Percentiles rank a stretch among this genome's conserved stretches.
phyloP scores from a whole-genome alignment of 345 rosid genomes.

The Iberis pinnata region DNA sequence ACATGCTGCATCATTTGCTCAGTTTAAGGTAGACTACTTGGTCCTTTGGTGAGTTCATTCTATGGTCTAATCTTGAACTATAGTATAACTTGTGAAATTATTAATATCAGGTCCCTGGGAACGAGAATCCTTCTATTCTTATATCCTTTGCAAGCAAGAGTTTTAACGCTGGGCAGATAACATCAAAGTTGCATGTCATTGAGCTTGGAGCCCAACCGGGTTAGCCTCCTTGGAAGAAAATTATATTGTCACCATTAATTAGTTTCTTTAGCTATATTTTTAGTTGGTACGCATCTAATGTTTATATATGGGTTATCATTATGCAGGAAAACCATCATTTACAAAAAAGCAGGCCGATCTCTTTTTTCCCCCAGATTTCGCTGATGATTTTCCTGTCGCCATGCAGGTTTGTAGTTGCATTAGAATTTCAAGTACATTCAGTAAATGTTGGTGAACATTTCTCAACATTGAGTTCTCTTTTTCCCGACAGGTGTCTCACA shows the following conservation, averaged over 20 bases:
- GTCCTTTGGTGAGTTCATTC: background rate
- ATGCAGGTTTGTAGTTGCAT: slow-evolving; percentile 68
- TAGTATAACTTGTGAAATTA: slow-evolving; percentile 10
- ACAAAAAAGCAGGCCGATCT: slow-evolving; percentile 97
- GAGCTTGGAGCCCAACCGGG: slow-evolving; percentile 99
- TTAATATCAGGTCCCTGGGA: slow-evolving; percentile 71
- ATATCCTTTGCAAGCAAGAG: slow-evolving; percentile 88
- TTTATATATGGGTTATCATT: slow-evolving; percentile 2
- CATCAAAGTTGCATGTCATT: slow-evolving; percentile 88
- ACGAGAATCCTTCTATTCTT: slow-evolving; percentile 84
- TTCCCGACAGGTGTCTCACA: slow-evolving; percentile 81
- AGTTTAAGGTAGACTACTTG: slow-evolving; percentile 50
- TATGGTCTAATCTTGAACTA: slow-evolving; percentile 11
- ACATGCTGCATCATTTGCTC: slow-evolving; percentile 98
- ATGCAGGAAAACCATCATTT: slow-evolving; percentile 86
- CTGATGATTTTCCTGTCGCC: slow-evolving; percentile 96
- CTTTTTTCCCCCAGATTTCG: slow-evolving; percentile 97
- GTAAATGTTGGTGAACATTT: background rate
- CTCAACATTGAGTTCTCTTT: slow-evolving; percentile 5
- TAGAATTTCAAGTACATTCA: background rate
- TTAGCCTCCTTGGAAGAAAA: slow-evolving; percentile 18
- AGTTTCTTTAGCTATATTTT: background rate
- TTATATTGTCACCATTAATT: background rate
- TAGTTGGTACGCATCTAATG: background rate
- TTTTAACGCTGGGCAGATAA: slow-evolving; percentile 82